A percentile compares a stretch with the other conserved stretches of the same genome.
Conservation (phyloP, 805 yeast genomes). For the Hanseniaspora pseudoguilliermondii region DNA sequence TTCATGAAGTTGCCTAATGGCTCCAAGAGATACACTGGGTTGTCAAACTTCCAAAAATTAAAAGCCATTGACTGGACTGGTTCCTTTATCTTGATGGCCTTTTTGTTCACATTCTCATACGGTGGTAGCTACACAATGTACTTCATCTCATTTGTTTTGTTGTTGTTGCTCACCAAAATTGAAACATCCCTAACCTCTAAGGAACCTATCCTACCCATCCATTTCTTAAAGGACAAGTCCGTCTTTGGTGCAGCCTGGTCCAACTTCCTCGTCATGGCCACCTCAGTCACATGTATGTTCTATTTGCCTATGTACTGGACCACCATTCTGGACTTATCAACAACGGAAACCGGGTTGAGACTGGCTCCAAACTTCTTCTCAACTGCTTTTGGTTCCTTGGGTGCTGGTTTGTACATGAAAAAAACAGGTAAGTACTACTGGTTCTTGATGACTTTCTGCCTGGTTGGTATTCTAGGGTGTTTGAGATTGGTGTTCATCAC, state of each 20-base stretch:
- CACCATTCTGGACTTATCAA: constrained; percentile 39
- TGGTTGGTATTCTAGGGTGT: constrained; percentile 36
- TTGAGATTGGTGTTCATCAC: constrained; percentile 27
- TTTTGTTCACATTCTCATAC: constrained; percentile 14
- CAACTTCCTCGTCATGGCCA: constrained; percentile 39
- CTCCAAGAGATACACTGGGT: constrained; percentile 29
- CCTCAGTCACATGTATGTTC: constrained; percentile 34
- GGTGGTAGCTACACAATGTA: constrained; percentile 8
- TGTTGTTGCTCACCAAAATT: constrained; percentile 32
- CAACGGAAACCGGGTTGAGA: constrained; percentile 49
- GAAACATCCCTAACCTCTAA: constrained; percentile 32
- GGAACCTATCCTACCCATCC: constrained; percentile 54
- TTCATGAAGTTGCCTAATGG: constrained; percentile 31
- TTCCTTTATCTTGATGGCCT: constrained; percentile 35
- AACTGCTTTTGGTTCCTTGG: constrained; percentile 46
- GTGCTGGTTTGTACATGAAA: constrained; percentile 54
- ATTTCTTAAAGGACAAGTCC: constrained; percentile 43
- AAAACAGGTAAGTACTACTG: constrained; percentile 46
- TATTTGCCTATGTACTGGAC: constrained; percentile 52
- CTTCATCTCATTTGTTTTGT: constrained; percentile 22
- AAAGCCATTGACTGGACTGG: constrained; percentile 46
- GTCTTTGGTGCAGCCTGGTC: constrained; percentile 52
- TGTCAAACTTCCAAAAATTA: constrained; percentile 35
- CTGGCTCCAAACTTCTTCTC: constrained; percentile 49
- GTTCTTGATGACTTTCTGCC: constrained; percentile 33